These are phyloP conservation scores for Cystobasidiopsis lactophilus DNA, from an alignment of 768 basidiomycete species.

Conservation along the genomic window DNA sequence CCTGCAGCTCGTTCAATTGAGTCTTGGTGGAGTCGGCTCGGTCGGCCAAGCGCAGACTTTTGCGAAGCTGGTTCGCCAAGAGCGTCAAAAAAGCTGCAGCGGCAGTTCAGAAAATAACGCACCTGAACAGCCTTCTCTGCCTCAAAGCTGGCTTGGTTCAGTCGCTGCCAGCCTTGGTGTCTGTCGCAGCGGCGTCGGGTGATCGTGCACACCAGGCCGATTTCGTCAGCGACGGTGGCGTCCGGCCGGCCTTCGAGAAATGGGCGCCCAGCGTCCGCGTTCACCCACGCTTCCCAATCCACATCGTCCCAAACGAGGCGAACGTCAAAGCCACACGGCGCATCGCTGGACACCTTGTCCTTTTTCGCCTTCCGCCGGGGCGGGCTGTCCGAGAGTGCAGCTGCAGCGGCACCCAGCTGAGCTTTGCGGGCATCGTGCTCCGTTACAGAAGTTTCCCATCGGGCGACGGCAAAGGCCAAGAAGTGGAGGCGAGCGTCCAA, in stretches of 20 bases:
- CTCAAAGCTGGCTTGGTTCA: slow-evolving; percentile 17
- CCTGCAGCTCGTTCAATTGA: no score
- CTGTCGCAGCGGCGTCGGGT: slow-evolving; percentile 18
- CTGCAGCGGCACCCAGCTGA: neutral
- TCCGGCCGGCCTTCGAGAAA: slow-evolving; percentile 11
- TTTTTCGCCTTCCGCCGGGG: slow-evolving; percentile 25
- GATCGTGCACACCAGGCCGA: slow-evolving; percentile 10
- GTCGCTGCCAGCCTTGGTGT: slow-evolving; percentile 20
- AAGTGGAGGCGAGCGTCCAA: slow-evolving; percentile 8
- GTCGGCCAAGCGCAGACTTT: no score
- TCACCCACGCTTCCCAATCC: slow-evolving; percentile 46
- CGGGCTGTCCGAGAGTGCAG: slow-evolving; percentile 32
- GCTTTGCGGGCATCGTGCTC: slow-evolving; percentile 5
- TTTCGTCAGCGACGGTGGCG: slow-evolving; percentile 24
- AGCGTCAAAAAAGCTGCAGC: no score
- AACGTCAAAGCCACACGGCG: slow-evolving; percentile 64
- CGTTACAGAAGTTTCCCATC: slow-evolving; percentile 16
- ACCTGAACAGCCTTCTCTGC: slow-evolving; percentile 14
- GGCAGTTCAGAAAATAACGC: slow-evolving; percentile 1
- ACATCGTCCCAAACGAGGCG: slow-evolving; percentile 62
- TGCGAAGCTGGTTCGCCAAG: no score
- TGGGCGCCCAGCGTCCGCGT: slow-evolving; percentile 36
- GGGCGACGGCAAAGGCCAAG: slow-evolving; percentile 8
- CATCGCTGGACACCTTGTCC: slow-evolving; percentile 37
- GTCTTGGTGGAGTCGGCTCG: no score